Evolutionary conservation across 768 basidiomycete genomes (phyloP), one percentile per base, ranked within the genome.

Genomic region (Russula brevipes): DNA sequence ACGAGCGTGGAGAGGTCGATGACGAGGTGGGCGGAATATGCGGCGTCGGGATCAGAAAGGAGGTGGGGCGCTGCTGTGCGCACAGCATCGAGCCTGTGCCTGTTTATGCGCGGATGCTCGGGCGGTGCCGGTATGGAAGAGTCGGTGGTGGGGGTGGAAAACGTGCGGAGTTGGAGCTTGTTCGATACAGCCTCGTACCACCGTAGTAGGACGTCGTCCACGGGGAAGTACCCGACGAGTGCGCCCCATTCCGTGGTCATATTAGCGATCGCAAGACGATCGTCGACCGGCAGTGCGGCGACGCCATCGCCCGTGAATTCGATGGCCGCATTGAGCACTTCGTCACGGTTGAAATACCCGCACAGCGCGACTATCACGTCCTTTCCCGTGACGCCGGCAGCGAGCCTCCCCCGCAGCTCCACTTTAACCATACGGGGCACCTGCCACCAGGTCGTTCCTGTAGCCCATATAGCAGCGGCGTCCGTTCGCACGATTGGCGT

Each of bases 211-310:
- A 83, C 85, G 19, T 85, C 80, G 71, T 99, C 97, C 5, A 92
- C 87, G 0, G 96, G 95, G 79, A 99, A 98, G 7, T 97, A 85
- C 38, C 97, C 97, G 8, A 85, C 94, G 2, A 99, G 82, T 2
- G 97, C 97, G 49, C 97, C 97, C 97, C 97, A 99, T 75, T 99
- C 97, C 36, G 97, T 98, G 5, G 97, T 98, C 97, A 98, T 99
- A 74, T 99, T 98, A n/a, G 94, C 80, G 68, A 98, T 98, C 0
- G 96, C 95, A 51, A 99, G 80, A 46, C 97, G 85, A 69, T 98
- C 95, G 71, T 99, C 96, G 59, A 99, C 82, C 4, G 84, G 76
- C 54, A 99, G 79, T 17, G 84, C 80, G 17, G 82, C 71, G 10
- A 98, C 81, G 31, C 97, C 97, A 39, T 91, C 87, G 11, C 97